phyloP scores from a whole-genome alignment of 805 yeast species.

The Starmerella asiatica region DNA sequence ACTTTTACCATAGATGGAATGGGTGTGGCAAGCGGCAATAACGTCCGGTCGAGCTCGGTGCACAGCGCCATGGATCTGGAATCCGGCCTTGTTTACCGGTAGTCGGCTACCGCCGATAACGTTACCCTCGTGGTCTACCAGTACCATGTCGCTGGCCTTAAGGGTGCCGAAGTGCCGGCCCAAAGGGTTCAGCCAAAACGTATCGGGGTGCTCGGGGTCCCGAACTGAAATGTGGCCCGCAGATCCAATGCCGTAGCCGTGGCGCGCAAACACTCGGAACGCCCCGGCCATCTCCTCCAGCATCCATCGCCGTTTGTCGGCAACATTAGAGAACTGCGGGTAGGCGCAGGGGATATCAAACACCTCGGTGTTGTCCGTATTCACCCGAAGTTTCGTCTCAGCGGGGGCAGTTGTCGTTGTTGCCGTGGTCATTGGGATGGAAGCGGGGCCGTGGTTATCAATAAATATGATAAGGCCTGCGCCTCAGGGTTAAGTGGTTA shows the following conservation, averaged over 20 bases:
- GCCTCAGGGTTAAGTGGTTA: too few relatives aligned
- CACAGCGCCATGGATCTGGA: slow-evolving; percentile 52
- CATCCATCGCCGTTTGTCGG: slow-evolving; percentile 21
- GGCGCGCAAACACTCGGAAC: slow-evolving; percentile 68
- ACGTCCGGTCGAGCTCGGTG: slow-evolving; percentile 60
- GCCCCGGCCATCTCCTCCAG: slow-evolving; percentile 70
- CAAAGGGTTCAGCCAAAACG: slow-evolving; percentile 84
- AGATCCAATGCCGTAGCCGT: slow-evolving; percentile 59
- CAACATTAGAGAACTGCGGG: slow-evolving; percentile 15
- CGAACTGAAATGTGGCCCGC: slow-evolving; percentile 81
- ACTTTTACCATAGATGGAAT: slow-evolving; percentile 51
- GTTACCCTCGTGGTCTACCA: slow-evolving; percentile 48
- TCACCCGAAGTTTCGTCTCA: not conserved
- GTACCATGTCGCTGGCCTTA: slow-evolving; percentile 50
- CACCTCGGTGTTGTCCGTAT: slow-evolving; percentile 8
- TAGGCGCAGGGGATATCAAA: slow-evolving; percentile 1
- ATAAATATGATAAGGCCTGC: too few relatives aligned
- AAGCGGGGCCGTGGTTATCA: too few relatives aligned
- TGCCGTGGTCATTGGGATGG: not conserved
- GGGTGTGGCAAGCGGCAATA: slow-evolving; percentile 60
- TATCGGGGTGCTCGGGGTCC: slow-evolving; percentile 66
- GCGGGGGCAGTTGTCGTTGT: not conserved
- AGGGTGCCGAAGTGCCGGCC: slow-evolving; percentile 59
- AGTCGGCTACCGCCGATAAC: slow-evolving; percentile 46
- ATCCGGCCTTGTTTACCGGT: slow-evolving; percentile 55